Conservation (phyloP, 257 asterid genomes). For the Petunia axillaris region DNA sequence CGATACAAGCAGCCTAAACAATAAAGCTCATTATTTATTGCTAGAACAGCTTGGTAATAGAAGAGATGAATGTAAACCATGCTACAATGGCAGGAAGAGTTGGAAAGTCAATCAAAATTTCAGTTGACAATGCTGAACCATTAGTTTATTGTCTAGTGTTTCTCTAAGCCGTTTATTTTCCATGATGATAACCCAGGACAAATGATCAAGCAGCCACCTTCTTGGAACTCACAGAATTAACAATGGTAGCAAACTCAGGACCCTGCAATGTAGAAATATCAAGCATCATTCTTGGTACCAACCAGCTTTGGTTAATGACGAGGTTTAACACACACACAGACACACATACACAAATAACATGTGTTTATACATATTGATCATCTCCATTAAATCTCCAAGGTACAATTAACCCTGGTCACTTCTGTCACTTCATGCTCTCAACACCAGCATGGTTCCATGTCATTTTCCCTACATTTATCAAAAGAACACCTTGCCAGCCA, state of each 20-base stretch:
- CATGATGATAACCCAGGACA: background rate
- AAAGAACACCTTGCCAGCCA: background rate
- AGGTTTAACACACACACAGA: background rate
- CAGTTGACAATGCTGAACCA: background rate
- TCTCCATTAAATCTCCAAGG: background rate
- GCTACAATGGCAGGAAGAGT: constrained; percentile 19
- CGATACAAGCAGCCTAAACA: constrained; percentile 9
- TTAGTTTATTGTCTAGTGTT: constrained; percentile 12
- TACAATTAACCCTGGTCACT: background rate
- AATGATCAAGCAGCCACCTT: constrained; percentile 78
- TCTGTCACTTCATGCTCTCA: constrained; percentile 3
- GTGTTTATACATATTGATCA: background rate
- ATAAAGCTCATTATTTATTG: background rate
- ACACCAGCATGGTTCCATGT: constrained; percentile 1
- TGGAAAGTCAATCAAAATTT: constrained; percentile 30
- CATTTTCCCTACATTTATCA: constrained; percentile 1
- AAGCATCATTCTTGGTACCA: constrained; percentile 20
- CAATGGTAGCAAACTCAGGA: constrained; percentile 87
- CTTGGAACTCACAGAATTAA: constrained; percentile 90
- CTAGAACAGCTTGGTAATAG: background rate
- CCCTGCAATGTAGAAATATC: constrained; percentile 57
- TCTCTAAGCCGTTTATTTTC: constrained; percentile 29
- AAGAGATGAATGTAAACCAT: constrained; percentile 9
- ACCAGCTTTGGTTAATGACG: background rate
- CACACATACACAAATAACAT: background rate